phyloP scores from a whole-genome alignment of 257 asterid genomes.

The Rauvolfia tetraphylla region DNA sequence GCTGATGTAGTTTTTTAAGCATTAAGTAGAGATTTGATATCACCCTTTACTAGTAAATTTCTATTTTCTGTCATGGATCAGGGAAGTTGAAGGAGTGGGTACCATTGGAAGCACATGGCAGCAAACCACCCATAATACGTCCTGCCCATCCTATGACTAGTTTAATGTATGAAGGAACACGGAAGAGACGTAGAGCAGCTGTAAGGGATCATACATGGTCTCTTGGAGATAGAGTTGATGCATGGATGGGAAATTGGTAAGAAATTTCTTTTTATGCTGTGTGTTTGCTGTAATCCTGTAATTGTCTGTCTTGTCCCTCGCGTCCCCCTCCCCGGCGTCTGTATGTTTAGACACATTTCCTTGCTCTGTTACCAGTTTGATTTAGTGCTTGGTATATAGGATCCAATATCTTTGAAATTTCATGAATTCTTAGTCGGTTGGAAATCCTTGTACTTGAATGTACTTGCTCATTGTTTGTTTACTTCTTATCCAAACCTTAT shows the following conservation, averaged over 20 bases:
- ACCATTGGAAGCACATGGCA: conserved; percentile 56
- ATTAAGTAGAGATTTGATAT: not conserved
- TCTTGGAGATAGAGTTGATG: conserved; percentile 89
- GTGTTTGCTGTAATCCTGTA: not conserved
- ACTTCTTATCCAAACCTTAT: not conserved
- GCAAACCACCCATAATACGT: conserved; percentile 56
- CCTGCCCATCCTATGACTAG: conserved; percentile 59
- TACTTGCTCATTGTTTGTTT: not conserved
- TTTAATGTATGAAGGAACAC: conserved; percentile 53
- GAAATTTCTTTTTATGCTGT: conserved; percentile 6
- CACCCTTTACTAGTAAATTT: not conserved
- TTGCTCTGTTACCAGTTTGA: not conserved
- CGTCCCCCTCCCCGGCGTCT: not conserved
- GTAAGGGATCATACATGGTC: conserved; percentile 70
- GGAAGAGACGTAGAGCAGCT: conserved; percentile 85
- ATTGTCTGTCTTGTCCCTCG: not conserved
- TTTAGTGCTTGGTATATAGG: not conserved
- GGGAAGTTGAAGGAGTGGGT: conserved; percentile 81
- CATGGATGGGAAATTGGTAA: conserved; percentile 72
- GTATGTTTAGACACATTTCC: not conserved
- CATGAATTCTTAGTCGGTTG: not conserved
- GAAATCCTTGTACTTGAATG: not conserved
- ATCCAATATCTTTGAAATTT: not conserved
- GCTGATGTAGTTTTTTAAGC: conserved; percentile 1
- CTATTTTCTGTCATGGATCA: conserved; percentile 30